Conservation (phyloP, 768 basidiomycete species). For the Auriscalpium vulgare region DNA sequence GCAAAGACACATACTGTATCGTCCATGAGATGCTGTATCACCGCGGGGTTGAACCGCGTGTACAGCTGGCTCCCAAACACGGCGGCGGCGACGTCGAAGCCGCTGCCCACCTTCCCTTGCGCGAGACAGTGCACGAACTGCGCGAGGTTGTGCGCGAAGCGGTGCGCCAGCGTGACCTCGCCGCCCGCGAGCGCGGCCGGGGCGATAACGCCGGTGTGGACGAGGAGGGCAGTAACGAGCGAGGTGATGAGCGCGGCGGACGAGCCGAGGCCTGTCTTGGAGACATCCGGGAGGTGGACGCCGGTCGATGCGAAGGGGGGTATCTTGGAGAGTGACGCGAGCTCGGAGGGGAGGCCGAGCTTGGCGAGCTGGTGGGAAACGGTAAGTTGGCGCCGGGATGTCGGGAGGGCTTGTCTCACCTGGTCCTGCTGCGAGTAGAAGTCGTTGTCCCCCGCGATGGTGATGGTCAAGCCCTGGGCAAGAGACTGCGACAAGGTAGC, state of each 20-base stretch:
- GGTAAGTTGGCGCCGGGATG: neutral
- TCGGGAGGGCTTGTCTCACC: conserved; percentile 34
- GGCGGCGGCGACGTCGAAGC: conserved; percentile 93
- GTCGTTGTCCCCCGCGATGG: conserved; percentile 90
- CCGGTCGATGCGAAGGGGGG: conserved; percentile 69
- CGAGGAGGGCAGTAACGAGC: conserved; percentile 75
- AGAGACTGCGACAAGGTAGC: conserved; percentile 36
- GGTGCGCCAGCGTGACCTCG: conserved; percentile 29
- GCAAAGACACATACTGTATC: conserved; percentile 32
- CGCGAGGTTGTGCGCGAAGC: conserved; percentile 82
- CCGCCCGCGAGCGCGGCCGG: conserved; percentile 33
- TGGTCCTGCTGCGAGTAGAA: conserved; percentile 92
- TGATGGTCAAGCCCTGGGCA: conserved; percentile 57
- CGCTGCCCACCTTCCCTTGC: conserved; percentile 96
- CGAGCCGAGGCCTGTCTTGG: conserved; percentile 97
- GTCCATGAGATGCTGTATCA: conserved; percentile 59
- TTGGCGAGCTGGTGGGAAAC: conserved; percentile 46
- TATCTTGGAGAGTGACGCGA: conserved; percentile 59
- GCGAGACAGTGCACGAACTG: conserved; percentile 95
- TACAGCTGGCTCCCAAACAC: conserved; percentile 94
- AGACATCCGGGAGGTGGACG: conserved; percentile 68
- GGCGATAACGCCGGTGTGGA: conserved; percentile 63
- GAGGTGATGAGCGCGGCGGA: conserved; percentile 97
- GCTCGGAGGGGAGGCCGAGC: conserved; percentile 50
- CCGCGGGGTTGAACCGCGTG: conserved; percentile 72